Evolutionary conservation across 352 stramenopile species (phyloP).

Genomic region (Pythium oligandrum): DNA sequence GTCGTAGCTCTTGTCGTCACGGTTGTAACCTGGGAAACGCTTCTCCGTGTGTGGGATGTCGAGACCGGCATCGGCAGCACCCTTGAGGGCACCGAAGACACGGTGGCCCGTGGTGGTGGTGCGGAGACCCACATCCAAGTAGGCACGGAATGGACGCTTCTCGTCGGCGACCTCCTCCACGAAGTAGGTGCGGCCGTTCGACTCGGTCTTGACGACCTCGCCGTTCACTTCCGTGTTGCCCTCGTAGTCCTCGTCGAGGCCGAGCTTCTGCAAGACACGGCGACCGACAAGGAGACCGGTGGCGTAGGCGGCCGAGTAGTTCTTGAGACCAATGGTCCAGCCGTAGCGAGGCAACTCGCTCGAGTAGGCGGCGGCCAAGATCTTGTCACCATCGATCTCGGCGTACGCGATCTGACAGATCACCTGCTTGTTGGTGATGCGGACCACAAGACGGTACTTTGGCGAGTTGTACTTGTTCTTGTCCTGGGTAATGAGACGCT

Average conservation of each 20-base stretch:
- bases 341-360: slow-evolving; percentile 97
- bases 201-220: slow-evolving; percentile 93
- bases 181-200: slow-evolving; percentile 97
- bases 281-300: slow-evolving; percentile 94
- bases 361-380: slow-evolving; percentile 92
- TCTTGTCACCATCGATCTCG: slow-evolving; percentile 98
- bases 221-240: slow-evolving; percentile 96
- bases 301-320: slow-evolving; percentile 99
- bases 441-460: slow-evolving; percentile 97
- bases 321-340: slow-evolving; percentile 97
- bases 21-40: slow-evolving; percentile 99
- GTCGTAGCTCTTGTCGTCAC: slow-evolving; percentile 98
- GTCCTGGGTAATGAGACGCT: slow-evolving; percentile 97
- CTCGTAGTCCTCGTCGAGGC: slow-evolving; percentile 97
- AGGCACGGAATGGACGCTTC: slow-evolving; percentile 96
- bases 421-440: slow-evolving; percentile 95
- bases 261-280: slow-evolving; percentile 96
- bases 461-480: slow-evolving; percentile 99
- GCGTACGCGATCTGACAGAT: slow-evolving; percentile 99
- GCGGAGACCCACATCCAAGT: slow-evolving; percentile 97
- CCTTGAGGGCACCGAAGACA: slow-evolving; percentile 99
- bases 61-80: slow-evolving; percentile 96
- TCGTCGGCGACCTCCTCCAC: slow-evolving; percentile 98
- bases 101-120: slow-evolving; percentile 97
- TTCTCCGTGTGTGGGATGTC: slow-evolving; percentile 99